phyloP scores from a whole-genome alignment of 1,139 yeast genomes.

The Blastobotrys indianensis region DNA sequence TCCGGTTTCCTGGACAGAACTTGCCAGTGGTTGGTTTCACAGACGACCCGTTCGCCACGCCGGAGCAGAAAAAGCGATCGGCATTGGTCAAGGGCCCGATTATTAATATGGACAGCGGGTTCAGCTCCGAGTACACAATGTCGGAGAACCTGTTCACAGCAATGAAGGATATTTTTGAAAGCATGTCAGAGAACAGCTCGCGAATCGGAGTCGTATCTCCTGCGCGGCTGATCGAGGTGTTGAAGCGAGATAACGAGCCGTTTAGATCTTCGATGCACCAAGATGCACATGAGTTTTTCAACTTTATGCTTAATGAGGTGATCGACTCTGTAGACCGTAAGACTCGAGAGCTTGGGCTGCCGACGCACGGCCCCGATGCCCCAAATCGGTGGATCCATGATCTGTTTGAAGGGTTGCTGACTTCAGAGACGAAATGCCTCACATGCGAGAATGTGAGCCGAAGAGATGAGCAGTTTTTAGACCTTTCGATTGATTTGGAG shows the following conservation, averaged over 20 bases:
- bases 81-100: constrained; percentile 84
- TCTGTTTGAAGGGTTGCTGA: constrained; percentile 76
- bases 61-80: constrained; percentile 73
- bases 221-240: constrained; percentile 58
- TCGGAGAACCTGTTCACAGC: constrained; percentile 61
- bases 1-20: constrained; percentile 34
- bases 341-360: constrained; percentile 11
- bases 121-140: constrained; percentile 43
- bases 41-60: constrained; percentile 49
- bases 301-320: constrained; percentile 74
- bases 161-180: constrained; percentile 77
- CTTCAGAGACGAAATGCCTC: constrained; percentile 84
- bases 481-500: constrained; percentile 79
- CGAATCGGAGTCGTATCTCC: constrained; percentile 86
- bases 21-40: constrained; percentile 44
- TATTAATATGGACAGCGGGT: constrained; percentile 66
- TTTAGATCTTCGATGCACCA: constrained; percentile 94
- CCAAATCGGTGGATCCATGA: constrained; percentile 55
- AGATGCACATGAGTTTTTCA: constrained; percentile 95
- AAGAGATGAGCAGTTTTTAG: constrained; percentile 80
- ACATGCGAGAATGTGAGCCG: constrained; percentile 85
- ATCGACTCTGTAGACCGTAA: constrained; percentile 56
- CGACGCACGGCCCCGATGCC: constrained; percentile 29
- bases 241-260: constrained; percentile 75
- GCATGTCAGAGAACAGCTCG: constrained; percentile 66